phyloP scores from a whole-genome alignment of 768 basidiomycete genomes.

The Cyclocybe aegerita region DNA sequence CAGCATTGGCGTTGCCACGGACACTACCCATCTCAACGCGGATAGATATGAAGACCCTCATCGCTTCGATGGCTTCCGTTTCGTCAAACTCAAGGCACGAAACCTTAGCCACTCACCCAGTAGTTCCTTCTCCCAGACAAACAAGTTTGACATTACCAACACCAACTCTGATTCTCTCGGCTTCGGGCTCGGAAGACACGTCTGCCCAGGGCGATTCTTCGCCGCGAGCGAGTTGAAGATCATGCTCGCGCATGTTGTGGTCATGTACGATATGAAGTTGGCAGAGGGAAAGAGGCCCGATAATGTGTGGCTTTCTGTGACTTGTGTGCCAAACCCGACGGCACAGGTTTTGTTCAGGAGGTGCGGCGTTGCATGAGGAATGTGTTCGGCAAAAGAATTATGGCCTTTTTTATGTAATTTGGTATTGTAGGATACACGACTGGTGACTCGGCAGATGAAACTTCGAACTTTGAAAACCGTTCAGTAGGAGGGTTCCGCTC shows the following conservation, averaged over 20 bases:
- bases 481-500: no score
- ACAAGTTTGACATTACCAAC: slow-evolving; percentile 6
- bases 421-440: no score
- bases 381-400: no score
- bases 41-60: slow-evolving; percentile 30
- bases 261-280: slow-evolving; percentile 36
- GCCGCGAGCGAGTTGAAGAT: slow-evolving; percentile 44
- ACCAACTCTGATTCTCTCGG: slow-evolving; percentile 27
- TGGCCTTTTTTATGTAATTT: no score
- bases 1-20: neutral
- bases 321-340: no score
- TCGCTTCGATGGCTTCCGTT: slow-evolving; percentile 50
- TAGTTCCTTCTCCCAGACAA: no score
- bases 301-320: no score
- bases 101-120: slow-evolving; percentile 16
- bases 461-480: no score
- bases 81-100: slow-evolving; percentile 23
- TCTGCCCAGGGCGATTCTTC: slow-evolving; percentile 48
- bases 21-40: slow-evolving; percentile 21
- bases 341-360: no score
- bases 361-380: no score
- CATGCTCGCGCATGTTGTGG: slow-evolving; percentile 44
- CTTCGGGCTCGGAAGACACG: slow-evolving; percentile 32
- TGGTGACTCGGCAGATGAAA: no score
- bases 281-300: neutral